Evolutionary conservation across 148 eudicot genomes (phyloP).

Genomic region (Mesembryanthemum crystallinum): DNA sequence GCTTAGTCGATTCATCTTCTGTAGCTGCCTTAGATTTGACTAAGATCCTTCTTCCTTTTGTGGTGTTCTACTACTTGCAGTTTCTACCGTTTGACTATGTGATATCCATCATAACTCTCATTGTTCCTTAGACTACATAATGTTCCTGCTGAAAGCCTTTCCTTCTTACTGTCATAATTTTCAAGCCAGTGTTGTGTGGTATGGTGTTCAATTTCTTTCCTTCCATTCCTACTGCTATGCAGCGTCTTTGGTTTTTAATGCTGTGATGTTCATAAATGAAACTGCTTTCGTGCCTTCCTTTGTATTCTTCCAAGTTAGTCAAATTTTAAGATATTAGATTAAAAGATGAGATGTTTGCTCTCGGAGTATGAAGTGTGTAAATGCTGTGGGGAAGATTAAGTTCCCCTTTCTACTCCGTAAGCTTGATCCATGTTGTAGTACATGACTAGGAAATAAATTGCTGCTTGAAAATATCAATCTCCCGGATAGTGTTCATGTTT

Average conservation of each 20-base stretch:
- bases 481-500: background rate
- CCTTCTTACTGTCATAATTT: constrained; percentile 13
- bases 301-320: constrained; percentile 22
- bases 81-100: constrained; percentile 27
- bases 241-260: constrained; percentile 24
- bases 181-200: constrained; percentile 23
- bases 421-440: constrained; percentile 14
- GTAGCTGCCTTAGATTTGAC: constrained; percentile 26
- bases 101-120: constrained; percentile 11
- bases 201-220: constrained; percentile 20
- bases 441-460: constrained; percentile 14
- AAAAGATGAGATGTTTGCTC: background rate
- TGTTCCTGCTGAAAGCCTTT: constrained; percentile 21
- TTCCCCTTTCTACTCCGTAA: constrained; percentile 16
- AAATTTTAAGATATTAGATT: constrained; percentile 17
- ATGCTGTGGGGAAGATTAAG: constrained; percentile 1
- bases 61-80: constrained; percentile 24
- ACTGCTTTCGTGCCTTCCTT: constrained; percentile 22
- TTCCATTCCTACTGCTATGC: constrained; percentile 21
- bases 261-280: constrained; percentile 17
- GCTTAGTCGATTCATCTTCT: constrained; percentile 28
- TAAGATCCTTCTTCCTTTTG: constrained; percentile 39
- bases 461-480: constrained; percentile 9
- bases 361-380: constrained; percentile 4
- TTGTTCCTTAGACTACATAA: constrained; percentile 18